Percentiles rank a stretch among this genome's conserved stretches.
phyloP scores from a whole-genome alignment of 345 rosid genomes.

The rapeseed (Brassica napus) region Da-Ae NC_063435.1:22973001-22973500 shows the following conservation, averaged over 20 bases:
- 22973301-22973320: too few species aligned
- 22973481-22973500: conserved; percentile 20
- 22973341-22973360: conserved; percentile 23
- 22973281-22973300: not conserved
- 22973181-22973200: too few species aligned
- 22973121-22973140: too few species aligned
- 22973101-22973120: too few species aligned
- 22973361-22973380: conserved; percentile 3
- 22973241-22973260: not conserved
- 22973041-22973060: too few species aligned
- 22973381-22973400: not conserved
- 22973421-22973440: conserved; percentile 26
- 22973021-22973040: too few species aligned
- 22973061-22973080: too few species aligned
- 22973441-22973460: conserved; percentile 6
- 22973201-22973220: too few species aligned
- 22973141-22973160: too few species aligned
- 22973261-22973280: not conserved
- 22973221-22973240: not conserved
- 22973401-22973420: conserved; percentile 5
- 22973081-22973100: too few species aligned
- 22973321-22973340: not conserved
- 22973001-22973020: too few species aligned
- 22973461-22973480: conserved; percentile 16
- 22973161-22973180: too few species aligned